Evolutionary conservation across 306 rosid genomes (phyloP).

Genomic region (Ammopiptanthus mongolicus): DNA sequence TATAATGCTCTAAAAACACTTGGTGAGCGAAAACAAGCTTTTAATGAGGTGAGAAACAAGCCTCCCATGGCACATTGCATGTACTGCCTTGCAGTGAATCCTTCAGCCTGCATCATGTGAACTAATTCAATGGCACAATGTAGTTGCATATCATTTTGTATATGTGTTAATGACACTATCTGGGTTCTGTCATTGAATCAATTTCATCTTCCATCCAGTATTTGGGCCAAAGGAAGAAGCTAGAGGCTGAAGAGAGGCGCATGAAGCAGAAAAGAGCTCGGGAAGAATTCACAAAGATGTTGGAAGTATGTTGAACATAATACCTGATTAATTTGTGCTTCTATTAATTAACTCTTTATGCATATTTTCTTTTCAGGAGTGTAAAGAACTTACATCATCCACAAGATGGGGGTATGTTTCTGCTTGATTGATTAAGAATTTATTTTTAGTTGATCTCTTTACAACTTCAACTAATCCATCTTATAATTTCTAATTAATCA

Average conservation of each 20-base stretch:
- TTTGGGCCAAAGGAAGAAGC: constrained; percentile 93
- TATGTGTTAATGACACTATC: background rate
- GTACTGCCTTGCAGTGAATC: background rate
- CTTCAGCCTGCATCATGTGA: constrained; percentile 1
- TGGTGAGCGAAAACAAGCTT: constrained; percentile 98
- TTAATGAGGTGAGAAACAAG: constrained; percentile 75
- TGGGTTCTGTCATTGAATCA: constrained; percentile 28
- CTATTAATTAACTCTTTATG: constrained; percentile 2
- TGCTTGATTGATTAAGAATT: constrained; percentile 10
- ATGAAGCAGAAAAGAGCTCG: constrained; percentile 91
- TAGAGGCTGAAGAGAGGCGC: constrained; percentile 98
- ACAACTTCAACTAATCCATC: constrained; percentile 4
- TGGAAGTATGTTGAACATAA: constrained; percentile 68
- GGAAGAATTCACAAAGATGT: constrained; percentile 94
- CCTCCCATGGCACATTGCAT: constrained; percentile 3
- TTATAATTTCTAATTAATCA: constrained; percentile 24
- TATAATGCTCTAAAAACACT: constrained; percentile 90
- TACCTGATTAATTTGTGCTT: constrained; percentile 8
- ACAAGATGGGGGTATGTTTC: constrained; percentile 80
- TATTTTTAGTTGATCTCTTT: constrained; percentile 8
- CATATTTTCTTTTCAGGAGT: constrained; percentile 60
- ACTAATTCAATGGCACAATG: background rate
- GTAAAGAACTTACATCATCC: constrained; percentile 86
- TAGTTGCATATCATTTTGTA: background rate
- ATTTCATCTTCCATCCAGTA: constrained; percentile 48